Conservation (phyloP, 768 basidiomycete genomes). For the Fomitopsis serialis region DNA sequence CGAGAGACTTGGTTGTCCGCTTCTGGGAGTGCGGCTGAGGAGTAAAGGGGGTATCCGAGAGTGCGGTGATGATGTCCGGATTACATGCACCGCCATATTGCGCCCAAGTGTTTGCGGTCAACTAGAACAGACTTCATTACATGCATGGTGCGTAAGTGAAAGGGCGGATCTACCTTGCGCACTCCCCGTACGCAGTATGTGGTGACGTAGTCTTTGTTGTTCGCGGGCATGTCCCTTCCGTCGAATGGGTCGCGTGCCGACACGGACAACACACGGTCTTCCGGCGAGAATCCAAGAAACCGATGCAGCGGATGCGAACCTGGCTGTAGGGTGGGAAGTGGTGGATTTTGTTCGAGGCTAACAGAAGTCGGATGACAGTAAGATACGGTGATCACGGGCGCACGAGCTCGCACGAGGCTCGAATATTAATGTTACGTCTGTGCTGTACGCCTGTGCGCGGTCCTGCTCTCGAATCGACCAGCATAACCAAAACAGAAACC, state of each 20-base stretch:
- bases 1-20: slow-evolving; percentile 68
- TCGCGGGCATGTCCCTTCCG: slow-evolving; percentile 64
- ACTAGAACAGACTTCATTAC: slow-evolving; percentile 35
- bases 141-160: too few relatives aligned
- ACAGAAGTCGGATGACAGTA: background rate
- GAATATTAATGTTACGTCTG: background rate
- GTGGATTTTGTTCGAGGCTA: slow-evolving; percentile 63
- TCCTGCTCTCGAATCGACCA: too few relatives aligned
- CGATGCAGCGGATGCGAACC: slow-evolving; percentile 54
- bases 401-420: background rate
- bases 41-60: slow-evolving; percentile 67
- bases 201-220: slow-evolving; percentile 52
- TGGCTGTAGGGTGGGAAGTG: slow-evolving; percentile 55
- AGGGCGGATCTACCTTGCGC: slow-evolving; percentile 45
- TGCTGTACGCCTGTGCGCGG: background rate
- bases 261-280: slow-evolving; percentile 50
- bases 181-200: slow-evolving; percentile 64
- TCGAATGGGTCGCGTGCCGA: slow-evolving; percentile 64
- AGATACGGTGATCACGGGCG: background rate
- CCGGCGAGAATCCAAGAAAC: slow-evolving; percentile 52
- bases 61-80: slow-evolving; percentile 68
- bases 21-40: slow-evolving; percentile 69
- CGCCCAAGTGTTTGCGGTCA: slow-evolving; percentile 52
- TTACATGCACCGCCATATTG: slow-evolving; percentile 43
- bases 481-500: too few relatives aligned